Evolutionary conservation across 371 early-diverging fungal genomes (phyloP).

Genomic region (Apophysomyces ossiformis): DNA sequence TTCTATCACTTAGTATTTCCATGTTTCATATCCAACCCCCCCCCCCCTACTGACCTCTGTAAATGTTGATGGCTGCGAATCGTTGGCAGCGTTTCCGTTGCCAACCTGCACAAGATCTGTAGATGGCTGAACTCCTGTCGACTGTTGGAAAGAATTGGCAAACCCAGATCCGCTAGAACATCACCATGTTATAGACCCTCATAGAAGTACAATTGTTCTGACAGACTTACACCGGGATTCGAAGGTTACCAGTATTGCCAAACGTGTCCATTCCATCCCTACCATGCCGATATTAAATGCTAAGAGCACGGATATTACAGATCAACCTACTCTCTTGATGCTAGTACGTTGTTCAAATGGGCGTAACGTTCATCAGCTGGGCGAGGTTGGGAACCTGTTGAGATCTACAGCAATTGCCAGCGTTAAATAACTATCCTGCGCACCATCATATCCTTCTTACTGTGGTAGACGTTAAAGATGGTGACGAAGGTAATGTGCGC

Average conservation of each 20-base stretch:
- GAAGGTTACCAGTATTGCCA: conserved; percentile 57
- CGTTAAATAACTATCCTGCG: not conserved
- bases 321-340: conserved; percentile 25
- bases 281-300: not conserved
- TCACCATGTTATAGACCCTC: not conserved
- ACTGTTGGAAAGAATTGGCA: conserved; percentile 33
- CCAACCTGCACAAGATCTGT: conserved; percentile 11
- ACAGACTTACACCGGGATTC: conserved; percentile 45
- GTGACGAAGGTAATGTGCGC: conserved; percentile 23
- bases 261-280: conserved; percentile 59
- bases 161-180: conserved; percentile 37
- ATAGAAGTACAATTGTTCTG: not conserved
- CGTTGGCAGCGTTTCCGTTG: not conserved
- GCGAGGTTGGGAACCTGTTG: not conserved
- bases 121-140: not conserved
- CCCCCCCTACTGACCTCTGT: not conserved
- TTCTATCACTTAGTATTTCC: not conserved
- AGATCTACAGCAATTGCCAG: not conserved
- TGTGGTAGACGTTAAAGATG: conserved; percentile 19
- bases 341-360: conserved; percentile 25
- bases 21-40: no score
- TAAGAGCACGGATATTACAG: not conserved
- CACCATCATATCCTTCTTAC: conserved; percentile 6
- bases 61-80: not conserved
- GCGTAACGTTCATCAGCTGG: conserved; percentile 22